Conservation (phyloP, 495 filamentous ascomycete species). For the Talaromyces borbonicus region DNA sequence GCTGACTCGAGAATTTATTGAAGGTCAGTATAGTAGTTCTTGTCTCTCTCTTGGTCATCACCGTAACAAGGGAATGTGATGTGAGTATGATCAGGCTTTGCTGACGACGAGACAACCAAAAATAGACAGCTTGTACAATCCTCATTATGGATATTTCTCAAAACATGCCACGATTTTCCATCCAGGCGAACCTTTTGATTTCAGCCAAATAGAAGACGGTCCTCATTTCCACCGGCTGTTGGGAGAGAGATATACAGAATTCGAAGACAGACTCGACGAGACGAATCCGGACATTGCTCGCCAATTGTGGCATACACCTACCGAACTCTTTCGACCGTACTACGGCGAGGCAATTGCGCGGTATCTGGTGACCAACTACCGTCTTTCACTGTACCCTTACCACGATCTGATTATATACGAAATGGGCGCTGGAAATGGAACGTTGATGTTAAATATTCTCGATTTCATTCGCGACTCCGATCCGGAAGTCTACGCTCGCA, state of each 20-base stretch:
- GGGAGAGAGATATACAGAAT: slow-evolving; percentile 70
- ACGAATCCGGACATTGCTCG: slow-evolving; percentile 59
- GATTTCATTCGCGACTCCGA: slow-evolving; percentile 90
- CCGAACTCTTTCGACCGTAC: slow-evolving; percentile 90
- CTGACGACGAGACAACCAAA: no score
- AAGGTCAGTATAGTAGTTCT: no score
- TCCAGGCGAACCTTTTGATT: slow-evolving; percentile 87
- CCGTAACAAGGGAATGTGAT: no score
- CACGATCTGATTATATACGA: slow-evolving; percentile 98
- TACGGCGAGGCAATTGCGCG: slow-evolving; percentile 95
- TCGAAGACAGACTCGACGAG: slow-evolving; percentile 80
- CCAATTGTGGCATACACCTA: slow-evolving; percentile 97
- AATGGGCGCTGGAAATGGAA: slow-evolving; percentile 95
- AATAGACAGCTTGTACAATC: slow-evolving; percentile 94
- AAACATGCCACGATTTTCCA: slow-evolving; percentile 96
- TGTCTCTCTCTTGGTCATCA: no score
- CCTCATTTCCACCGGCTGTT: slow-evolving; percentile 68
- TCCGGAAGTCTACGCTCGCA: slow-evolving; percentile 86
- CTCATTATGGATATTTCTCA: slow-evolving; percentile 94
- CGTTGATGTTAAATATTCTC: slow-evolving; percentile 94
- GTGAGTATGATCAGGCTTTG: no score
- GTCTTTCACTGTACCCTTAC: slow-evolving; percentile 86
- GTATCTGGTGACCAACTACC: slow-evolving; percentile 92
- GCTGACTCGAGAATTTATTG: slow-evolving; percentile 93
- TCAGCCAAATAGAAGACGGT: slow-evolving; percentile 70